A percentile compares a stretch with the other conserved stretches of the same genome.
Evolutionary conservation across 208 protist species (phyloP).

Genomic region (Angomonas desouzai): DNA sequence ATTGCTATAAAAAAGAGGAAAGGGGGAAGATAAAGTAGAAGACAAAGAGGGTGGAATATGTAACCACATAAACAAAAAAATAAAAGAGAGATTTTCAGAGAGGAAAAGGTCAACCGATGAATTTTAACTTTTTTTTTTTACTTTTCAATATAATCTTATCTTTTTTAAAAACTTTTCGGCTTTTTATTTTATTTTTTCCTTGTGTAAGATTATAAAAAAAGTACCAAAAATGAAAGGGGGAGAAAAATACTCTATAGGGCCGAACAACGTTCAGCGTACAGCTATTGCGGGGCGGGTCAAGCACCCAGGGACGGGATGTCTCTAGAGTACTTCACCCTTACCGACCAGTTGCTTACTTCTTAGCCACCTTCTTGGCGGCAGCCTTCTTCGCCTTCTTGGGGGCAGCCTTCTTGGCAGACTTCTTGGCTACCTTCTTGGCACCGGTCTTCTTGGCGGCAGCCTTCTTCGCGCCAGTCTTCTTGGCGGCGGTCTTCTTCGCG

Average conservation of each 20-base stretch:
- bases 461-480: conserved; percentile 13
- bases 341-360: conserved; percentile 11
- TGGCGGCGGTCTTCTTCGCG: conserved; percentile 11
- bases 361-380: conserved; percentile 29
- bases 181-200: conserved; percentile 16
- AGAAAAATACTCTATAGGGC: conserved; percentile 15
- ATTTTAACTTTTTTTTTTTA: conserved; percentile 8
- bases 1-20: conserved; percentile 6
- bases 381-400: conserved; percentile 20
- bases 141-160: background rate
- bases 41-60: background rate
- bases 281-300: background rate
- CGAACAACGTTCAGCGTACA: conserved; percentile 9
- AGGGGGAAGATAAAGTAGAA: conserved; percentile 14
- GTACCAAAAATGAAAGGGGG: conserved; percentile 5
- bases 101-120: background rate
- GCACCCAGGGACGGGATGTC: background rate
- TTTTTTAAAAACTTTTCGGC: conserved; percentile 9
- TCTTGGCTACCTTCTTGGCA: background rate
- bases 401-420: conserved; percentile 21
- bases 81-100: background rate
- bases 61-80: conserved; percentile 10
- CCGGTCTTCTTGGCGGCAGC: conserved; percentile 13
- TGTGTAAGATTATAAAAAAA: conserved; percentile 11
- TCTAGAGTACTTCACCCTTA: background rate